phyloP scores from a whole-genome alignment of 164 flowering plant genomes.

The Annona squamosa region DNA sequence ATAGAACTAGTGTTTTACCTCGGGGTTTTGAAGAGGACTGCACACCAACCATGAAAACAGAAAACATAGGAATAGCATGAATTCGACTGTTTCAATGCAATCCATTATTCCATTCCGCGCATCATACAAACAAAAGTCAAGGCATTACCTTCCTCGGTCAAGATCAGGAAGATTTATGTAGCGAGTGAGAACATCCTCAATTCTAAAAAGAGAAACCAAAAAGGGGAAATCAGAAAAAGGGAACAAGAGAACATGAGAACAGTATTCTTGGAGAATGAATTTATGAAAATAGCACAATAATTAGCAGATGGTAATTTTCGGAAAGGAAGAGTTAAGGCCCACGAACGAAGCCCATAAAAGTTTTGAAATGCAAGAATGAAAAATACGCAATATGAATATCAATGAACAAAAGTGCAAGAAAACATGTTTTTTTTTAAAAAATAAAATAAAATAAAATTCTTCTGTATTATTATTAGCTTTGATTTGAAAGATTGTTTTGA shows the following conservation, averaged over 20 bases:
- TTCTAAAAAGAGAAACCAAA: constrained; percentile 19
- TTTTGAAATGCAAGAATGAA: background rate
- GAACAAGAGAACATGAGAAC: background rate
- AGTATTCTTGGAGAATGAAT: too few species aligned
- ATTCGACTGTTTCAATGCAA: background rate
- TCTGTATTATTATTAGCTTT: background rate
- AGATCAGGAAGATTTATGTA: constrained; percentile 42
- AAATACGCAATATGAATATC: too few species aligned
- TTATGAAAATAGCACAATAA: too few species aligned
- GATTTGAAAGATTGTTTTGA: background rate
- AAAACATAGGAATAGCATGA: too few species aligned
- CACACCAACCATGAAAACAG: constrained; percentile 5
- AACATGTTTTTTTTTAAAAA: background rate
- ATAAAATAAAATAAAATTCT: background rate
- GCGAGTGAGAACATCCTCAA: constrained; percentile 51
- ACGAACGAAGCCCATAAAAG: background rate
- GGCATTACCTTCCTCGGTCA: constrained; percentile 50
- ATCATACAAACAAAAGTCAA: background rate
- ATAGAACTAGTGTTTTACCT: constrained; percentile 24
- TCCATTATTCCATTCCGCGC: background rate
- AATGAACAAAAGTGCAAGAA: background rate
- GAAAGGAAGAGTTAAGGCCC: background rate
- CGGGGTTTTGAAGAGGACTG: constrained; percentile 39
- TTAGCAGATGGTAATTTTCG: too few species aligned
- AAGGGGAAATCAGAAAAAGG: background rate